Base-by-base conservation (phyloP, 257 asterid genomes). In the Salvia miltiorrhiza region DNA sequence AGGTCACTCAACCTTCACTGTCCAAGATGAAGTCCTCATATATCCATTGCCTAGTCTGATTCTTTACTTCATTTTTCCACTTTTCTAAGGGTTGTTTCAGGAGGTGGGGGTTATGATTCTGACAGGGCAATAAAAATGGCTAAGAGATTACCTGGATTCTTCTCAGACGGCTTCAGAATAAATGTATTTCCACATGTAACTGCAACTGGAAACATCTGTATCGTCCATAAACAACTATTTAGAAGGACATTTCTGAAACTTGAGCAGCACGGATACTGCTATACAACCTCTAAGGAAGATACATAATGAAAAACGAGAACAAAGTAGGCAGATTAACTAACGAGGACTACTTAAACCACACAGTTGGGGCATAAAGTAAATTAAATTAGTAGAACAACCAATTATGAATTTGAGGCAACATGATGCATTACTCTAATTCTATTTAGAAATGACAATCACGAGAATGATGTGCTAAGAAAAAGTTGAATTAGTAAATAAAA, bases 191-290 rank as follows among this genome's bases (percentile, higher is more conserved):
- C 86, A 76, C 83, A 82, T 11, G 84, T 79, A 61, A 82, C 76
- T 60, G 86, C 86, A 73, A 82, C 45, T 26, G 86, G 84, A 73
- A 82, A 82, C 86, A 82, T 76, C 84, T 82, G 81, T 68, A 56
- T 59, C 56, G 33, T 16, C 73, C 62, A 67, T 48, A 52, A 62
- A 71, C 9, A 30, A 7, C 20, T 50, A 30, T 23, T 75, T 23
- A 60, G 20, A 56, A 69, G 20, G 11, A 43, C 61, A 23, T 16
- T 39, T 30, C 17, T 17, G 24, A 20, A 26, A 53, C 30, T 64
- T 61, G 70, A 49, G 50, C 40, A 35, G 6, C 9, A 14, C 13
- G 23, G 19, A 11, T 43, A 43, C 41, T 33, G 32, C 40, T 56
- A 44, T 8, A 20, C 58, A 56, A 65, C 3, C 48, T 37, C 16